phyloP scores from a whole-genome alignment of 2,329 filamentous ascomycete genomes.

The Endoconidiophora laricicola region DNA sequence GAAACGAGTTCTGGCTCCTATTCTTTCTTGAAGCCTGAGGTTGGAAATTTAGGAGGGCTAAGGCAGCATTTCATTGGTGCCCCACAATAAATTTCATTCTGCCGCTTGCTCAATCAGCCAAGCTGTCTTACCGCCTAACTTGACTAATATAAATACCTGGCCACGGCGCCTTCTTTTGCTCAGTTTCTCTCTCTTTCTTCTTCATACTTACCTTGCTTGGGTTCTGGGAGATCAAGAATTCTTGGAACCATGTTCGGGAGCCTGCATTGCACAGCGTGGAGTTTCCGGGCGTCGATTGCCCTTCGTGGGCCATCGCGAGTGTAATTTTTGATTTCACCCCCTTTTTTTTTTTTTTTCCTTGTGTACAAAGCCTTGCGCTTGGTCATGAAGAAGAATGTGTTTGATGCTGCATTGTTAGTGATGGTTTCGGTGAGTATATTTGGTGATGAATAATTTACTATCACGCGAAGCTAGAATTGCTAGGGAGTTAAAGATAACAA shows the following conservation, averaged over 20 bases:
- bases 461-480: too few species aligned
- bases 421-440: too few species aligned
- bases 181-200: conserved; percentile 9
- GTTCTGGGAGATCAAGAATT: conserved; percentile 13
- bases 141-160: conserved; percentile 5
- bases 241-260: conserved; percentile 13
- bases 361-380: conserved; percentile 6
- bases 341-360: conserved; percentile 11
- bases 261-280: conserved; percentile 14
- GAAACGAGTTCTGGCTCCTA: too few species aligned
- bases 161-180: conserved; percentile 4
- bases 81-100: not conserved
- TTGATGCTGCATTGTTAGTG: too few species aligned
- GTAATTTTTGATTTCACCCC: conserved; percentile 12
- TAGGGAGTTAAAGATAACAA: too few species aligned
- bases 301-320: conserved; percentile 14
- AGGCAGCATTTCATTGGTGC: too few species aligned
- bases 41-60: too few species aligned
- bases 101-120: not conserved
- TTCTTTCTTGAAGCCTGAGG: too few species aligned
- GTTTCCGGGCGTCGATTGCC: conserved; percentile 13
- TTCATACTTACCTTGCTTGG: conserved; percentile 14
- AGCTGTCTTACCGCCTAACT: not conserved
- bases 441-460: too few species aligned
- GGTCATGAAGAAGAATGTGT: conserved; percentile 11